phyloP scores from a whole-genome alignment of 305 asterid genomes.

The Coffea humblotiana region DNA sequence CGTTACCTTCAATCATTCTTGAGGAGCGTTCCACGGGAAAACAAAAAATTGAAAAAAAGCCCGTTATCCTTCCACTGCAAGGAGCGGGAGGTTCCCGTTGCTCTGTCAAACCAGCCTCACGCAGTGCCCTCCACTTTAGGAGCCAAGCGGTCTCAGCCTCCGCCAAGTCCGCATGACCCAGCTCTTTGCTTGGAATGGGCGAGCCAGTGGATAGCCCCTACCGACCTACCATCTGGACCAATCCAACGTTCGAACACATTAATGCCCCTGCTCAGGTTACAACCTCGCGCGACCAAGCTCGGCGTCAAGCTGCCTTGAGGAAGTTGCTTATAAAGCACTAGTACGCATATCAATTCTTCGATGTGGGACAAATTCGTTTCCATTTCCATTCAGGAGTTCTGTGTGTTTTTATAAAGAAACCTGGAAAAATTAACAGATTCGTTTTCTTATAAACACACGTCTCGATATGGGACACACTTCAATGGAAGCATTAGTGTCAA shows the following conservation, averaged over 20 bases:
- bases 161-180: conserved; percentile 2
- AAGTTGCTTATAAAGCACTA: no score
- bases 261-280: conserved; percentile 23
- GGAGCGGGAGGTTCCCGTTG: conserved; percentile 20
- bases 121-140: conserved; percentile 23
- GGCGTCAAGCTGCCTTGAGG: neutral
- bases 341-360: no score
- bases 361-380: no score
- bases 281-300: conserved; percentile 19
- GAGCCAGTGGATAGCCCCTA: neutral
- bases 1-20: no score
- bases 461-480: no score
- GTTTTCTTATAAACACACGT: no score
- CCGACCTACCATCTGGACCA: neutral
- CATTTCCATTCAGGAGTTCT: no score
- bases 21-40: no score
- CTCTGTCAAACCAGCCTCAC: conserved; percentile 34
- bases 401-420: no score
- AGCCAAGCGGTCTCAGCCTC: neutral
- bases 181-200: conserved; percentile 25
- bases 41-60: neutral
- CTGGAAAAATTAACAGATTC: no score
- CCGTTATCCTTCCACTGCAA: conserved; percentile 22
- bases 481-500: no score
- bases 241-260: conserved; percentile 11